These are phyloP conservation scores for Globisporangium sylvaticum DNA, from an alignment of 352 stramenopile genomes.

Conservation along the genomic window DNA sequence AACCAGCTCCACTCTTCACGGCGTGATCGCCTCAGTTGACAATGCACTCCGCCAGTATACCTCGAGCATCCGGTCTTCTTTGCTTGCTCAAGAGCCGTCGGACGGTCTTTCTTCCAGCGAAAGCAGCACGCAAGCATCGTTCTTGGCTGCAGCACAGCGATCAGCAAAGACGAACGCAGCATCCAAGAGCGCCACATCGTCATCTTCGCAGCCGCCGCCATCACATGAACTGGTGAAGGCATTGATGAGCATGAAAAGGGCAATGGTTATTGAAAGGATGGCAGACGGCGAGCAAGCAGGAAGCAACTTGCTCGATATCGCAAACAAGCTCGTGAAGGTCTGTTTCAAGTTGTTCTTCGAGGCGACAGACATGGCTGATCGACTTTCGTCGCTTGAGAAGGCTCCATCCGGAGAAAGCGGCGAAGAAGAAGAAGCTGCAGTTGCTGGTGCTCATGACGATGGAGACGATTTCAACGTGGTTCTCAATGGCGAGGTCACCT, in stretches of 20 bases:
- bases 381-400: constrained; percentile 28
- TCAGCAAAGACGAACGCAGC: neutral
- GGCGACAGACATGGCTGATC: constrained; percentile 57
- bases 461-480: constrained; percentile 17
- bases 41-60: constrained; percentile 30
- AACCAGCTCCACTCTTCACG: constrained; percentile 30
- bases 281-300: neutral
- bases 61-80: constrained; percentile 6
- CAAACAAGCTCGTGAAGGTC: constrained; percentile 32
- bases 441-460: constrained; percentile 1
- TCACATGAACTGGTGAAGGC: constrained; percentile 14
- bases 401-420: constrained; percentile 6
- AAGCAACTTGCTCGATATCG: constrained; percentile 23
- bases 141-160: constrained; percentile 10
- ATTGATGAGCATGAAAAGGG: constrained; percentile 25
- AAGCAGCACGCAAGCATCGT: constrained; percentile 7
- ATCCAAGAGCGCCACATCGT: neutral
- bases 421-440: constrained; percentile 6
- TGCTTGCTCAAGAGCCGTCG: constrained; percentile 7
- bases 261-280: constrained; percentile 11
- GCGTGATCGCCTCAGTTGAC: constrained; percentile 28
- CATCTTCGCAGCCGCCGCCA: neutral
- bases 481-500: constrained; percentile 7
- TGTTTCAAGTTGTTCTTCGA: constrained; percentile 68
- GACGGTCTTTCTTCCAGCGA: neutral